Base-by-base conservation (phyloP, 2,329 filamentous ascomycete species). In the Tolypocladium paradoxum region DNA sequence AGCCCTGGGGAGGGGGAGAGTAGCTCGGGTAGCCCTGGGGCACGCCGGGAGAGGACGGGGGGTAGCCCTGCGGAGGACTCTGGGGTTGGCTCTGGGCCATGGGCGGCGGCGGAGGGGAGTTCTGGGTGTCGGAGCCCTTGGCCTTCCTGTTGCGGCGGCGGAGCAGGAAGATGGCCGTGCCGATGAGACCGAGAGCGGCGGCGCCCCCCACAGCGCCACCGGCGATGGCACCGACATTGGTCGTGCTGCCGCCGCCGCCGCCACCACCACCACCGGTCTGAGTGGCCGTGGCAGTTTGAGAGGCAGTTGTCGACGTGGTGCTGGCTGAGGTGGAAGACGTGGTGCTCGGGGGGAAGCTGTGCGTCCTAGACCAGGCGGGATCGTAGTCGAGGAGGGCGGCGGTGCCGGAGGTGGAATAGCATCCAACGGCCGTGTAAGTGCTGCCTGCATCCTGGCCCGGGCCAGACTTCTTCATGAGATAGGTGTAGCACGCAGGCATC, bases 201-300 rank as follows among this genome's bases (percentile, higher is more conserved):
- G 75, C 68, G 14, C 75, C 75, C n/a, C 74, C 75, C 11, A 77
- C 71, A 3, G 68, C 66, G 29, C 74, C 75, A 12, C 75, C 75
- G 8, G 64, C 73, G 45, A 78, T 77, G 18, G 74, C 67, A 6
- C 72, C 75, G 12, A 70, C 61, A 50, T 66, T 64, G 7, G 65
- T 61, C n/a, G 57, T 60, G 24, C 55, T 55, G n/a, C 56, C 55
- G 16, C 56, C 70, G 6, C 66, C 61, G 9, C 65, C 68, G 11
- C 63, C 56, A 47, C 60, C 59, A 60, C 52, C 12, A 57, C 54
- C 53, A 53, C 48, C 16, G 51, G 33, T n/a, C 8, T 20, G 53
- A 18, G 56, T 40, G 14, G 52, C 51, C 16, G 57, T 54, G 1
- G 54, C 29, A 18, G 53, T 54, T n/a, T 45, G 35, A 3, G 52